A percentile compares a stretch with the other conserved stretches of the same genome.
These are phyloP conservation scores for Massariosphaeria phaeospora DNA, from an alignment of 495 filamentous ascomycete species.

Conservation along the genomic window DNA sequence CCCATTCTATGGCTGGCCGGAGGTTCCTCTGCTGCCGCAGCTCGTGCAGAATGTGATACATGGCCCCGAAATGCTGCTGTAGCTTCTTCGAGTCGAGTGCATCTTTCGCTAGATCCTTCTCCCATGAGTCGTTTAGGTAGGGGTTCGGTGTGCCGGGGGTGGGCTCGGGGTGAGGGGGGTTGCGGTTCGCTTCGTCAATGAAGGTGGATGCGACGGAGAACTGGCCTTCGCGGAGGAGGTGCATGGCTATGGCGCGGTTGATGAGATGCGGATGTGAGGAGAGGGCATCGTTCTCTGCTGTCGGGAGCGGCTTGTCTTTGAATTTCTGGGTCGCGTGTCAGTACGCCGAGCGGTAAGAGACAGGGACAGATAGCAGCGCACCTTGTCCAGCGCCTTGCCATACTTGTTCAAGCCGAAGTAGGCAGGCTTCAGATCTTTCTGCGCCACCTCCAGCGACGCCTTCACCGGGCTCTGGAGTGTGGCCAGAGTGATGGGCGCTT, in stretches of 20 bases:
- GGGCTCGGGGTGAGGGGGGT: conserved; percentile 29
- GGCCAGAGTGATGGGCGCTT: conserved; percentile 63
- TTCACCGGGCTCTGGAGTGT: conserved; percentile 82
- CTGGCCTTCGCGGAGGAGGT: conserved; percentile 88
- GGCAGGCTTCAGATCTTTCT: conserved; percentile 72
- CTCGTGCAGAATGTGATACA: conserved; percentile 84
- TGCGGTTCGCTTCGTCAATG: conserved; percentile 56
- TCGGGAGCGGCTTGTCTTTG: conserved; percentile 68
- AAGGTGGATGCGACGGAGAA: conserved; percentile 83
- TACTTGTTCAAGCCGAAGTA: conserved; percentile 74
- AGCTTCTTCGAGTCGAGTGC: conserved; percentile 44
- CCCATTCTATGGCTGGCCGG: conserved; percentile 80
- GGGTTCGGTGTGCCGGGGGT: conserved; percentile 27
- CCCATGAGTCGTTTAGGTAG: conserved; percentile 20
- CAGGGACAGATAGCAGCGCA: conserved; percentile 36
- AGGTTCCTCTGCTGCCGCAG: conserved; percentile 67
- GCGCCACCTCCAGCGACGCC: conserved; percentile 68
- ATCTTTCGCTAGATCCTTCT: conserved; percentile 30
- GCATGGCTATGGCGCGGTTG: conserved; percentile 93
- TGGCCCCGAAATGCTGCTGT: conserved; percentile 73
- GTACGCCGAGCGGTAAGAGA: background rate
- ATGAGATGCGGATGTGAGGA: conserved; percentile 68
- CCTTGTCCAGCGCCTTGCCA: conserved; percentile 77
- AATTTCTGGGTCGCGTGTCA: conserved; percentile 54
- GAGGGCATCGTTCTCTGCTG: conserved; percentile 75